Evolutionary conservation across 371 early-diverging fungal species (phyloP).

Genomic region (Apophysomyces ossiformis): DNA sequence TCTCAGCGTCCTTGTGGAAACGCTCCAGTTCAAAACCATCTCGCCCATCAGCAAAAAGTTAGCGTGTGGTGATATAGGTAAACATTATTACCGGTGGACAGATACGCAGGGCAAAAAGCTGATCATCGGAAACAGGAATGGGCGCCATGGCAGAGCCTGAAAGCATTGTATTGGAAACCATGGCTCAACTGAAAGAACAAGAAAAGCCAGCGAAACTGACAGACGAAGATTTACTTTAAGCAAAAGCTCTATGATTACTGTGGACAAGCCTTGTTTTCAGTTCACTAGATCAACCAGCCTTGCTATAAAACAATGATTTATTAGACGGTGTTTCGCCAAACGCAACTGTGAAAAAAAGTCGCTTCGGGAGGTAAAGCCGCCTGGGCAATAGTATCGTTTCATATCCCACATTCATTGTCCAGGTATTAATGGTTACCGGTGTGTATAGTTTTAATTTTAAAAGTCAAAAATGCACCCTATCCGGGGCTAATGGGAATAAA

Average conservation of each 20-base stretch:
- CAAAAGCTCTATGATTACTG: neutral
- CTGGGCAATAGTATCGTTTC: too few relatives aligned
- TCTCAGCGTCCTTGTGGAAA: conserved; percentile 53
- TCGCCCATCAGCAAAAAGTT: conserved; percentile 84
- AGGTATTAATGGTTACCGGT: too few relatives aligned
- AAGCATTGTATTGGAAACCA: conserved; percentile 40
- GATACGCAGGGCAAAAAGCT: neutral
- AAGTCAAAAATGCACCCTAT: neutral
- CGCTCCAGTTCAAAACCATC: conserved; percentile 68
- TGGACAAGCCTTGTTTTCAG: too few relatives aligned
- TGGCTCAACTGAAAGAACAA: conserved; percentile 2
- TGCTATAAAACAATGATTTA: neutral
- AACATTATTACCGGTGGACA: neutral
- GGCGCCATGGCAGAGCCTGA: conserved; percentile 64
- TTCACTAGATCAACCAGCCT: too few relatives aligned
- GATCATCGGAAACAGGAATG: conserved; percentile 32
- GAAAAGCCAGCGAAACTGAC: neutral
- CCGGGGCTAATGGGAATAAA: neutral
- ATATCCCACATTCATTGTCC: too few relatives aligned
- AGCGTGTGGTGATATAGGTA: conserved; percentile 93
- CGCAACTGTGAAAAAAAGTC: neutral
- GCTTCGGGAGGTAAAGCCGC: too few relatives aligned
- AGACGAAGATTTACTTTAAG: conserved; percentile 15
- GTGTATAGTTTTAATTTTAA: too few relatives aligned
- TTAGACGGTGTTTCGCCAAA: neutral